Evolutionary conservation across 805 yeast genomes (phyloP).

Genomic region (Candida tallmaniae): DNA sequence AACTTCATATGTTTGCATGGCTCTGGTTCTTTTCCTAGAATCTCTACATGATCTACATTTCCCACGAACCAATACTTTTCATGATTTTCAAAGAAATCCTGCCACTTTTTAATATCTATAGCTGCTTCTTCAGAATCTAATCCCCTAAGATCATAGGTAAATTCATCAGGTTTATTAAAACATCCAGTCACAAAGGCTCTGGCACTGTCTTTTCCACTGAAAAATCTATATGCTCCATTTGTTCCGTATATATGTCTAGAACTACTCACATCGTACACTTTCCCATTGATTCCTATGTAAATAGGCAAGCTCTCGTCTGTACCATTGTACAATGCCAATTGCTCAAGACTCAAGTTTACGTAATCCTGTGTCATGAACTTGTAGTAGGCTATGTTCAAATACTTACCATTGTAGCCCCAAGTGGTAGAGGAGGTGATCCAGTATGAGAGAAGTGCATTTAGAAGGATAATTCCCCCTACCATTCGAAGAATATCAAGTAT

Average conservation of each 20-base stretch:
- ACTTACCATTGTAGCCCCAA: constrained; percentile 60
- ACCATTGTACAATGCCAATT: constrained; percentile 52
- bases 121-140: constrained; percentile 40
- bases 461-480: constrained; percentile 40
- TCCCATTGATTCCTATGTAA: constrained; percentile 55
- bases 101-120: constrained; percentile 48
- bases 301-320: constrained; percentile 44
- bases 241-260: constrained; percentile 54
- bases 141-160: constrained; percentile 64
- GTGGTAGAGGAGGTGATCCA: constrained; percentile 52
- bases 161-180: constrained; percentile 47
- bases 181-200: constrained; percentile 72
- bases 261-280: constrained; percentile 59
- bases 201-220: constrained; percentile 66
- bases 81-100: constrained; percentile 41
- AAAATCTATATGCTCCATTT: constrained; percentile 42
- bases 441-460: constrained; percentile 50
- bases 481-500: constrained; percentile 41
- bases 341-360: constrained; percentile 36
- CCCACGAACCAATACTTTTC: constrained; percentile 63
- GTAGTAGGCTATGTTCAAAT: constrained; percentile 41
- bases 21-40: constrained; percentile 47
- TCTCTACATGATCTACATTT: constrained; percentile 40
- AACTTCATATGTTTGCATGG: constrained; percentile 38
- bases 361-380: constrained; percentile 16